phyloP scores from a whole-genome alignment of 2,329 filamentous ascomycete genomes.

The Fusarium falciforme region DNA sequence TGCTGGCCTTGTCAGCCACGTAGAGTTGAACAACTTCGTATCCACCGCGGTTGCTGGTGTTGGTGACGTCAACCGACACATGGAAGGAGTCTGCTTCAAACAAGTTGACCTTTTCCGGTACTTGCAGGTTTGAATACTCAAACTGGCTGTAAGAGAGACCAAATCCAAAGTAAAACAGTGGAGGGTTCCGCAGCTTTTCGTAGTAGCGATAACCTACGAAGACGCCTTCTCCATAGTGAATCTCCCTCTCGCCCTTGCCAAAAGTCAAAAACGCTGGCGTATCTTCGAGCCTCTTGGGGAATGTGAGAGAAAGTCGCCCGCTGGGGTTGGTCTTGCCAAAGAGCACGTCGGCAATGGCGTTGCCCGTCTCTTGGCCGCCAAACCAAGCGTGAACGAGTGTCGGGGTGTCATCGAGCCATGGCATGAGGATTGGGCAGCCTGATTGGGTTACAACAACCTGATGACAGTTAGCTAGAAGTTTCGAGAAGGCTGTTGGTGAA shows the following conservation, averaged over 20 bases:
- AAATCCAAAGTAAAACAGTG: slow-evolving; percentile 74
- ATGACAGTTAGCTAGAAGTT: neutral
- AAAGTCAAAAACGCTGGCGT: slow-evolving; percentile 15
- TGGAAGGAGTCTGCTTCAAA: neutral
- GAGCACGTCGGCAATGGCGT: slow-evolving; percentile 75
- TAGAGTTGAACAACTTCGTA: slow-evolving; percentile 20
- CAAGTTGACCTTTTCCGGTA: neutral
- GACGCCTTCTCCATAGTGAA: slow-evolving; percentile 62
- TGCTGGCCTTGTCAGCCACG: slow-evolving; percentile 1
- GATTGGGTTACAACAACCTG: neutral
- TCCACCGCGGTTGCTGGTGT: neutral
- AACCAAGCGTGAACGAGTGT: slow-evolving; percentile 74
- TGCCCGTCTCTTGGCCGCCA: slow-evolving; percentile 77
- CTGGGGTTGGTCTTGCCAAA: slow-evolving; percentile 67
- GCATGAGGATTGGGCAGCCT: neutral
- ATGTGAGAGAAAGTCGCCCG: slow-evolving; percentile 73
- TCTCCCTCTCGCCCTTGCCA: neutral
- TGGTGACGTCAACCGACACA: slow-evolving; percentile 7
- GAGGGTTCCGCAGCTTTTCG: slow-evolving; percentile 57
- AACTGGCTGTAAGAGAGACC: slow-evolving; percentile 70
- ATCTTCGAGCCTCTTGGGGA: slow-evolving; percentile 7
- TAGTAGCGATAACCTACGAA: slow-evolving; percentile 69
- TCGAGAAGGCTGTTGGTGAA: rapidly evolving
- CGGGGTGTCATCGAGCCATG: neutral
- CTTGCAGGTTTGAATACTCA: slow-evolving; percentile 50